These are phyloP conservation scores for Hypocreales sp. DNA, from an alignment of 2,329 filamentous ascomycete species.

Conservation along the genomic window DNA sequence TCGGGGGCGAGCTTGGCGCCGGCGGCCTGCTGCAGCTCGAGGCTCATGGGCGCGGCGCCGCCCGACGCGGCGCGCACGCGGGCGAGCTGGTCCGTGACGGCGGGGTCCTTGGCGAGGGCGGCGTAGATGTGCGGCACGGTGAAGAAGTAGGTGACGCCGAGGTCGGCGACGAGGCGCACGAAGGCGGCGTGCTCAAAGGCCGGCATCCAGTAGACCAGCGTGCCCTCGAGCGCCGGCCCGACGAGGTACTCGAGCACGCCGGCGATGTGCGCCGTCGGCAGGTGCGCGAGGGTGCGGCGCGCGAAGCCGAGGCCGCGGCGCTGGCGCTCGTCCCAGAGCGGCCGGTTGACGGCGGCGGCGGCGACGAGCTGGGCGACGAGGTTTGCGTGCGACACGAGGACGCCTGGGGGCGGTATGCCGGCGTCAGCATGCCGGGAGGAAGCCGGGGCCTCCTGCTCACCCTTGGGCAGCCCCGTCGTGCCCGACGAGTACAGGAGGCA, in stretches of 20 bases:
- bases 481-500: slow-evolving; percentile 32
- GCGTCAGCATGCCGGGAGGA: too few species aligned
- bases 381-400: slow-evolving; percentile 28
- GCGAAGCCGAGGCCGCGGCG: slow-evolving; percentile 10
- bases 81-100: slow-evolving; percentile 39
- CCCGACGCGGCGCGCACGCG: slow-evolving; percentile 28
- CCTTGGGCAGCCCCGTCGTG: slow-evolving; percentile 31
- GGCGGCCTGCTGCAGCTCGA: slow-evolving; percentile 34
- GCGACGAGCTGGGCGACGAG: slow-evolving; percentile 21
- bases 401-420: slow-evolving; percentile 29
- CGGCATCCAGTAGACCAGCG: slow-evolving; percentile 45
- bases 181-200: slow-evolving; percentile 41
- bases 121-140: slow-evolving; percentile 47
- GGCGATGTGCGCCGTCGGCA: slow-evolving; percentile 30
- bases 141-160: slow-evolving; percentile 37
- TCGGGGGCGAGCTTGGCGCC: slow-evolving; percentile 27
- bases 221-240: slow-evolving; percentile 23
- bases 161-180: slow-evolving; percentile 31
- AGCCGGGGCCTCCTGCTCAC: neutral
- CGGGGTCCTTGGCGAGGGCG: slow-evolving; percentile 38
- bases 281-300: slow-evolving; percentile 23
- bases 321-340: slow-evolving; percentile 12
- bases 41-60: slow-evolving; percentile 41
- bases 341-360: slow-evolving; percentile 12
- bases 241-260: slow-evolving; percentile 28